Evolutionary conservation across 352 stramenopile species (phyloP).

Genomic region (Blastocystis sp.): DNA sequence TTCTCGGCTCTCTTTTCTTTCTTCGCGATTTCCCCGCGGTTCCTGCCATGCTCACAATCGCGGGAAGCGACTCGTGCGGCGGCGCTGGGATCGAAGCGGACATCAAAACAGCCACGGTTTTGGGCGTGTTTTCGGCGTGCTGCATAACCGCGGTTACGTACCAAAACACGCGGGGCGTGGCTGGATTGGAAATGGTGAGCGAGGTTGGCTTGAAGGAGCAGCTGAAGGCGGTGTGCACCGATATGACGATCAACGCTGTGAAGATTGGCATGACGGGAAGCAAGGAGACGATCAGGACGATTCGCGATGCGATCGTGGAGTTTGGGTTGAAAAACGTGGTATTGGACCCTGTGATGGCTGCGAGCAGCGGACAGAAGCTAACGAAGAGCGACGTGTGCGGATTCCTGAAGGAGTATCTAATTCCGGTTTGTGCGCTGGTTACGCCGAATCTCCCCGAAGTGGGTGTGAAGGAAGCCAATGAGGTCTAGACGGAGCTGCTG

Average conservation of each 20-base stretch:
- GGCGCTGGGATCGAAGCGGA: slow-evolving; percentile 87
- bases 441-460: slow-evolving; percentile 89
- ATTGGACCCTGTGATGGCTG: slow-evolving; percentile 88
- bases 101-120: slow-evolving; percentile 83
- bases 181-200: slow-evolving; percentile 78
- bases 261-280: slow-evolving; percentile 90
- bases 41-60: slow-evolving; percentile 82
- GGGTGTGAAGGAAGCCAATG: not conserved
- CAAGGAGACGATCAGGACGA: slow-evolving; percentile 71
- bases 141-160: slow-evolving; percentile 86
- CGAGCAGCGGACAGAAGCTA: slow-evolving; percentile 80
- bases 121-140: slow-evolving; percentile 80
- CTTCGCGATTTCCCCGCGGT: not conserved
- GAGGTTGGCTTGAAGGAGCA: slow-evolving; percentile 78
- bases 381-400: slow-evolving; percentile 78
- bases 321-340: slow-evolving; percentile 75
- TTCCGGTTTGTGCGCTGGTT: slow-evolving; percentile 82
- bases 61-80: slow-evolving; percentile 85
- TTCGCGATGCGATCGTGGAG: not conserved
- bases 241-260: slow-evolving; percentile 83
- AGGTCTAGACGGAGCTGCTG: slow-evolving; percentile 76
- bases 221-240: slow-evolving; percentile 79
- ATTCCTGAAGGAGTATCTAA: slow-evolving; percentile 79
- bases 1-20: slow-evolving; percentile 24
- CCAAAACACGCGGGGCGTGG: slow-evolving; percentile 78